Base-by-base conservation (phyloP, 2,329 filamentous ascomycete species). In the Sordariomycetes sp. region DNA sequence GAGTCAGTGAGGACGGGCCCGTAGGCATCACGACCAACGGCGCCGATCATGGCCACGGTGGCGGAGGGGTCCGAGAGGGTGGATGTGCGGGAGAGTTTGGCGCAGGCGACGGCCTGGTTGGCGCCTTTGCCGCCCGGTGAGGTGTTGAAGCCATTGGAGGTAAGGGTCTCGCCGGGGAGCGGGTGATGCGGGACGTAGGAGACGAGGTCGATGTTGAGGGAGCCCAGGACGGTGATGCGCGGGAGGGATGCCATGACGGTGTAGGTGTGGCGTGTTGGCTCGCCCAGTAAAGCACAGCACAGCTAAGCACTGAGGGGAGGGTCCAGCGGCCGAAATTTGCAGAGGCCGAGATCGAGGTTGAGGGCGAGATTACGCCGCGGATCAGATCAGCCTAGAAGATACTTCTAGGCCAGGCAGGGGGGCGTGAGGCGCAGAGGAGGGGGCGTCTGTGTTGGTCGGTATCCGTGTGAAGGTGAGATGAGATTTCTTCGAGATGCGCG, bases 71-170 rank as follows among this genome's bases (percentile, higher is more conserved):
- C 53, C 30, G 49, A 39, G 34, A 55, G 44, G 39, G 51, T 39
- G 21, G 52, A 46, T 19, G 68, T 51, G 31, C 82, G 73, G 1
- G 85, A 92, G 33, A 93, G 74, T 42, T 90, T 84, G 33, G 81
- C 84, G 60, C 82, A 87, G 17, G 87, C 86, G 36, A 94, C 84
- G 39, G 87, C 88, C 64, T 96, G 90, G 65, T 96, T 96, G 40
- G 88, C 87, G 43, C 90, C 90, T 63, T 98, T 98, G 37, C 92
- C 90, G 48, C 90, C 92, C 20, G 83, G 80, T 28, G 83, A 87
- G 23, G 81, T 86, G 51, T 72, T 72, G 62, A 94, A 94, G 15
- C 76, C 78, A 43, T 67, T 78, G 31, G 86, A 75, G 3, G 84
- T 88, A 33, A 96, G 70, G 3, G 90, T 96, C 62, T 98, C 90